Evolutionary conservation across 2,329 filamentous ascomycete genomes (phyloP).

Genomic region (Calonectria multiphialidica): DNA sequence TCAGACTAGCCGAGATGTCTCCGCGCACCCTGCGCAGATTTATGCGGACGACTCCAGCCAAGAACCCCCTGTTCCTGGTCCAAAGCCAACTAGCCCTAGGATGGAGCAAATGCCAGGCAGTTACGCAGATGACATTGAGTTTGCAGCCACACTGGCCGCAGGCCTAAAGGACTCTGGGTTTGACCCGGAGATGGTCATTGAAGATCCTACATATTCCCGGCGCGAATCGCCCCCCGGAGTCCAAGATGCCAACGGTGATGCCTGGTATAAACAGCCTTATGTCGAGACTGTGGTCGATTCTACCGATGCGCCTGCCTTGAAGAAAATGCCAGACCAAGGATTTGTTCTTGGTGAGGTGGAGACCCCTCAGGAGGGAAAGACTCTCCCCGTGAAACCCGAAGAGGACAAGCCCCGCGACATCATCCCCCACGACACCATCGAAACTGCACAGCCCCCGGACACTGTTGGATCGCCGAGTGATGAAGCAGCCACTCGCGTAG

Average conservation of each 20-base stretch:
- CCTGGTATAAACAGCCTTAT: slow-evolving; percentile 62
- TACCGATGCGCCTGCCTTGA: slow-evolving; percentile 44
- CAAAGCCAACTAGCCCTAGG: slow-evolving; percentile 65
- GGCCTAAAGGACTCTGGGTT: slow-evolving; percentile 78
- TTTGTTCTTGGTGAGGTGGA: slow-evolving; percentile 63
- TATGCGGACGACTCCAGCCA: slow-evolving; percentile 55
- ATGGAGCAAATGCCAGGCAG: slow-evolving; percentile 70
- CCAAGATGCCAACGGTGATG: slow-evolving; percentile 57
- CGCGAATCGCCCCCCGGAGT: slow-evolving; percentile 74
- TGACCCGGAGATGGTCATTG: slow-evolving; percentile 76
- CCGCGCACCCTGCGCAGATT: slow-evolving; percentile 35
- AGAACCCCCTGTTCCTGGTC: slow-evolving; percentile 65
- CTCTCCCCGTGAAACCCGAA: slow-evolving; percentile 32
- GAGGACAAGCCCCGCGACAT: slow-evolving; percentile 13
- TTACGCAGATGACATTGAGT: slow-evolving; percentile 76
- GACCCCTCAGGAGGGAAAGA: slow-evolving; percentile 50
- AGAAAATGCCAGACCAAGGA: slow-evolving; percentile 50
- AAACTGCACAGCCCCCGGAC: slow-evolving; percentile 1
- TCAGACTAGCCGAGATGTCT: slow-evolving; percentile 32
- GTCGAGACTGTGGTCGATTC: slow-evolving; percentile 62
- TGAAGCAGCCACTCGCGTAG: slow-evolving; percentile 37
- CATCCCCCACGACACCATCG: neutral
- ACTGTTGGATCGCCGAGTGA: slow-evolving; percentile 27
- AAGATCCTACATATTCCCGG: slow-evolving; percentile 72
- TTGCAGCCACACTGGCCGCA: slow-evolving; percentile 77